These are phyloP conservation scores for Neocatenulostroma microsporum DNA, from an alignment of 2,329 filamentous ascomycete genomes.

Conservation along the genomic window DNA sequence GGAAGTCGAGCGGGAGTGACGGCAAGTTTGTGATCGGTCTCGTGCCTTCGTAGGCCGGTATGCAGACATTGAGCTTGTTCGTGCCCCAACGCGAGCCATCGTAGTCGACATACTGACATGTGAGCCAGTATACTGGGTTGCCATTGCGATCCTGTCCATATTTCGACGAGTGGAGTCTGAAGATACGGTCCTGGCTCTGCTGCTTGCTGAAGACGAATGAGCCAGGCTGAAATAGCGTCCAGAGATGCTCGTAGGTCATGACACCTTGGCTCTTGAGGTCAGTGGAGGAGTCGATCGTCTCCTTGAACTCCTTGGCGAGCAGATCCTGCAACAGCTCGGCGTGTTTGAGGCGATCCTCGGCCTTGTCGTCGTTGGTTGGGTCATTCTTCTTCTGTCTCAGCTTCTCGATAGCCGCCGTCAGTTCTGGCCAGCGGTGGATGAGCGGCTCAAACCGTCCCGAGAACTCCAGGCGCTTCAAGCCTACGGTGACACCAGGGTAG, in stretches of 20 bases:
- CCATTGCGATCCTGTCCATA: slow-evolving; percentile 28
- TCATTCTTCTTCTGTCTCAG: slow-evolving; percentile 12
- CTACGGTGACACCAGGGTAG: slow-evolving; percentile 54
- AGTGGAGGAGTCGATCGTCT: slow-evolving; percentile 33
- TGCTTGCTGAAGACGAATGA: slow-evolving; percentile 28
- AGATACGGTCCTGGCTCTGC: slow-evolving; percentile 33
- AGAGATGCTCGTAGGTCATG: slow-evolving; percentile 30
- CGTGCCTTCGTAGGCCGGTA: slow-evolving; percentile 35
- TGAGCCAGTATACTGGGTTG: slow-evolving; percentile 32
- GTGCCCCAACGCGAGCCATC: slow-evolving; percentile 34
- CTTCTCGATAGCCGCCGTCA: slow-evolving; percentile 34
- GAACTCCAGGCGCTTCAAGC: slow-evolving; percentile 55
- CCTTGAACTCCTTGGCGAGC: slow-evolving; percentile 35
- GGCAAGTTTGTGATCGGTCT: slow-evolving; percentile 34
- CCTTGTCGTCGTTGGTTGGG: slow-evolving; percentile 5
- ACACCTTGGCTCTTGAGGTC: slow-evolving; percentile 31
- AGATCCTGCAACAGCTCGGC: slow-evolving; percentile 32
- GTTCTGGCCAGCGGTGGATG: slow-evolving; percentile 54
- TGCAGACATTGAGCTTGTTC: slow-evolving; percentile 22
- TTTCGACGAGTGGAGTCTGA: slow-evolving; percentile 23
- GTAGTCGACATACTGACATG: slow-evolving; percentile 28
- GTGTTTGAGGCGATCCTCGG: slow-evolving; percentile 25
- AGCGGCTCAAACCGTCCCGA: slow-evolving; percentile 51
- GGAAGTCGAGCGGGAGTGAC: slow-evolving; percentile 40
- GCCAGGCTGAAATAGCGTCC: slow-evolving; percentile 29